These are phyloP conservation scores for Anastatica hierochuntica DNA, from an alignment of 345 rosid species.

Conservation along the genomic window DNA sequence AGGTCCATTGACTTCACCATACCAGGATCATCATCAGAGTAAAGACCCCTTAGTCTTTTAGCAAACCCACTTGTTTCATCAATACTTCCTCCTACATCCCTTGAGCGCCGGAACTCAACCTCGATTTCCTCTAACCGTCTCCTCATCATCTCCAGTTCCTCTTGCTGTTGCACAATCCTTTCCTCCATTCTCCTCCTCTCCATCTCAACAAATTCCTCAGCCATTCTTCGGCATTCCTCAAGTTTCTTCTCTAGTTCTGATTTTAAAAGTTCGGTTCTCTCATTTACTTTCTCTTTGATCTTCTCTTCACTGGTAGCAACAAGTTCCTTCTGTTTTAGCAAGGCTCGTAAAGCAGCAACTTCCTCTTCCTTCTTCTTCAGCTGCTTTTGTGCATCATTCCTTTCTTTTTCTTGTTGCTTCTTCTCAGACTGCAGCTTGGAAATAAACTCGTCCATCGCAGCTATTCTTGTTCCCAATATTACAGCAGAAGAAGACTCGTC, in stretches of 20 bases:
- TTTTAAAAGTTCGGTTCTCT: slow-evolving; percentile 43
- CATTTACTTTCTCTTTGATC: slow-evolving; percentile 65
- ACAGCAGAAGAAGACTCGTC: slow-evolving; percentile 61
- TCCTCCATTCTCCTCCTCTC: slow-evolving; percentile 97
- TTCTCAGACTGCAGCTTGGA: slow-evolving; percentile 76
- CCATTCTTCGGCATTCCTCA: slow-evolving; percentile 72
- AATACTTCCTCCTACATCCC: slow-evolving; percentile 25
- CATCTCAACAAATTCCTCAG: slow-evolving; percentile 70
- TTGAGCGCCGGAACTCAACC: slow-evolving; percentile 36
- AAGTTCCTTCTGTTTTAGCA: slow-evolving; percentile 43
- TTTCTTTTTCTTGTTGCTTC: slow-evolving; percentile 68
- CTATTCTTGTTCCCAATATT: slow-evolving; percentile 62
- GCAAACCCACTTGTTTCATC: slow-evolving; percentile 58
- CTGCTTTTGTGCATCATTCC: slow-evolving; percentile 59
- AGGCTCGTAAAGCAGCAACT: slow-evolving; percentile 49
- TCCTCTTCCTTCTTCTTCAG: slow-evolving; percentile 82
- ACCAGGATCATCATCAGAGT: slow-evolving; percentile 69
- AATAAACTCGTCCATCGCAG: slow-evolving; percentile 90
- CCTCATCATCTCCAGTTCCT: slow-evolving; percentile 76
- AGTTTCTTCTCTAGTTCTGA: slow-evolving; percentile 59
- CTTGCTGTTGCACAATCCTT: slow-evolving; percentile 75
- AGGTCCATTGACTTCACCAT: slow-evolving; percentile 99
- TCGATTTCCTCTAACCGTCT: slow-evolving; percentile 73
- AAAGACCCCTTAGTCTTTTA: slow-evolving; percentile 46
- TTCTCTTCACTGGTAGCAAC: slow-evolving; percentile 49